These are phyloP conservation scores for Aspergillus affinis DNA, from an alignment of 495 filamentous ascomycete species.

Conservation along the genomic window DNA sequence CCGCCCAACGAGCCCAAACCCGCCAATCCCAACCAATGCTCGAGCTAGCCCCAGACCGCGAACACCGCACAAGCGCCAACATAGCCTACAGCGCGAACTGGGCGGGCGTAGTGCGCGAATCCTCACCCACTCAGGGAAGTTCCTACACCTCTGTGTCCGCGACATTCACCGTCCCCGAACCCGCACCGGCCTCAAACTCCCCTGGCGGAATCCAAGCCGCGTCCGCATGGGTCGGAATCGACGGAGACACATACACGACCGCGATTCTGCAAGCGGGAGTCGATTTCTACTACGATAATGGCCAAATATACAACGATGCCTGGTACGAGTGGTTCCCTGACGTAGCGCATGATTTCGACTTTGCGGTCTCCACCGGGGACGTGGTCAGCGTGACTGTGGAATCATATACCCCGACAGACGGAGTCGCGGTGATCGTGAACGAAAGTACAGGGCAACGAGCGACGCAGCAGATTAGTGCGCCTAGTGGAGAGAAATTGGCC, in stretches of 20 bases:
- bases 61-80: slow-evolving; percentile 22
- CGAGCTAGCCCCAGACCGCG: slow-evolving; percentile 12
- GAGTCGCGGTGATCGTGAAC: slow-evolving; percentile 58
- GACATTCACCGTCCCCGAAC: slow-evolving; percentile 54
- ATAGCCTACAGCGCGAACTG: slow-evolving; percentile 59
- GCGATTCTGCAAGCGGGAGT: slow-evolving; percentile 63
- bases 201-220: slow-evolving; percentile 43
- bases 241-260: slow-evolving; percentile 56
- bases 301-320: slow-evolving; percentile 44
- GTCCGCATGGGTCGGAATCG: slow-evolving; percentile 65
- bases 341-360: slow-evolving; percentile 54
- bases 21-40: slow-evolving; percentile 1
- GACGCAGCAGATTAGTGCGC: slow-evolving; percentile 33
- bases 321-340: slow-evolving; percentile 70
- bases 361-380: slow-evolving; percentile 55
- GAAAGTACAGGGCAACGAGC: slow-evolving; percentile 52
- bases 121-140: slow-evolving; percentile 39
- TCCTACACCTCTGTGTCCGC: slow-evolving; percentile 52
- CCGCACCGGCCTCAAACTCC: slow-evolving; percentile 34
- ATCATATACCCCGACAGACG: slow-evolving; percentile 45
- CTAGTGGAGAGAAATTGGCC: slow-evolving; percentile 25
- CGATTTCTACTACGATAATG: slow-evolving; percentile 51
- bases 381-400: slow-evolving; percentile 54
- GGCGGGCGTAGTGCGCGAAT: slow-evolving; percentile 55
- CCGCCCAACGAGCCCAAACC: background rate